phyloP scores from a whole-genome alignment of 2,329 filamentous ascomycete species.

The Exophiala oligosperma region DNA sequence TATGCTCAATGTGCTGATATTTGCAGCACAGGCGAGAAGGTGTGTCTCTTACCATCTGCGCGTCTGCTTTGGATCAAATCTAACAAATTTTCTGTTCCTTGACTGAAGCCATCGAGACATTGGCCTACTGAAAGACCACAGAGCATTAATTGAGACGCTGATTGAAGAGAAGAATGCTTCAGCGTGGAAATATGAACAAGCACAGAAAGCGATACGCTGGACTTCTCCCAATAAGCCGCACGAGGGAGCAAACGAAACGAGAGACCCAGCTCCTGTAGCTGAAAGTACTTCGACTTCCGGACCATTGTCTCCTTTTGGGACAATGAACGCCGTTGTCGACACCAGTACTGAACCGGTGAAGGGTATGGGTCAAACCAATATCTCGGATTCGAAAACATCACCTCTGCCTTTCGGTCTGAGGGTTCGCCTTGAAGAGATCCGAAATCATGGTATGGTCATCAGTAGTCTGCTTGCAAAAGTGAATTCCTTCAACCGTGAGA shows the following conservation, averaged over 20 bases:
- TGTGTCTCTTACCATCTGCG: not conserved
- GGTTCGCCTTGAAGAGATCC: not conserved
- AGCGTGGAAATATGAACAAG: not conserved
- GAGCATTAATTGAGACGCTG: not conserved
- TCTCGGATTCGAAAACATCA: not conserved
- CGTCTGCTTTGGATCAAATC: too few species aligned
- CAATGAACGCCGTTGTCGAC: not conserved
- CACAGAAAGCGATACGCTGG: not conserved
- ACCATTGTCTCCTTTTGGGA: not conserved
- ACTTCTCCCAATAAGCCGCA: not conserved
- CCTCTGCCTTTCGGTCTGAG: not conserved
- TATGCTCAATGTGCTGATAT: conserved; percentile 36
- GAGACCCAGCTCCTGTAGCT: not conserved
- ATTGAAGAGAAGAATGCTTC: conserved; percentile 1
- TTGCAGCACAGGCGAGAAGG: conserved; percentile 30
- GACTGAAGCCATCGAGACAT: not conserved
- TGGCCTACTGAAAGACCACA: not conserved
- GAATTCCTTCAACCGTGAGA: not conserved
- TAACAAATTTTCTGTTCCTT: not conserved
- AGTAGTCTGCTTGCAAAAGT: not conserved
- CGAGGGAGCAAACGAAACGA: not conserved
- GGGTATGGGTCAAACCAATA: not conserved
- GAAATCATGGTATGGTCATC: not conserved
- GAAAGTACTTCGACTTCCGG: not conserved
- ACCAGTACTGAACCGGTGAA: not conserved